phyloP scores from a whole-genome alignment of 768 basidiomycete species.

The Hygrophoropsis aurantiaca region DNA sequence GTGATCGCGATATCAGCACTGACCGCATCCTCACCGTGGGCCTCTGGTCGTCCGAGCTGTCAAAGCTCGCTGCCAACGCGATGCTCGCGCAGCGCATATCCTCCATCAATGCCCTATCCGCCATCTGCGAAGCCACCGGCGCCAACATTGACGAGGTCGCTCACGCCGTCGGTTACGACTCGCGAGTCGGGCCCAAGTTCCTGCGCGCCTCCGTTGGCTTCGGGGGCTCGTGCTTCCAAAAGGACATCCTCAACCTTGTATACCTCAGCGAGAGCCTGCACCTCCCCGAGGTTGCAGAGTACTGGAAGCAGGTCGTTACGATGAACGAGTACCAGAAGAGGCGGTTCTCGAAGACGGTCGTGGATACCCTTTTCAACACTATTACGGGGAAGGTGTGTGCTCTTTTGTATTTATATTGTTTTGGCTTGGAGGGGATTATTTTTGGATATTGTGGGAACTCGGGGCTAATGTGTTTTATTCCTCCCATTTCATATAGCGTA shows the following conservation, averaged over 20 bases:
- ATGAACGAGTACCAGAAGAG: conserved; percentile 99
- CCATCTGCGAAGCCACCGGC: conserved; percentile 98
- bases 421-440: neutral
- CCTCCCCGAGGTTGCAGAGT: conserved; percentile 94
- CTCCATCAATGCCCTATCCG: conserved; percentile 95
- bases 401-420: neutral
- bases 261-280: conserved; percentile 95
- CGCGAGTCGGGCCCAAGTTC: conserved; percentile 93
- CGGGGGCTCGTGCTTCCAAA: conserved; percentile 99
- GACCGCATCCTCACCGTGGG: conserved; percentile 90
- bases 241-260: conserved; percentile 98
- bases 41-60: conserved; percentile 97
- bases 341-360: conserved; percentile 93
- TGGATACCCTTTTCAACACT: conserved; percentile 97
- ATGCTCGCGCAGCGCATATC: conserved; percentile 99
- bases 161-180: conserved; percentile 89
- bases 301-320: conserved; percentile 96
- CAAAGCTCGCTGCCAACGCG: conserved; percentile 98
- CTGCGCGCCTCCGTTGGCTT: conserved; percentile 95
- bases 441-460: neutral
- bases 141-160: conserved; percentile 99
- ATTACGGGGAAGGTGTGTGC: conserved; percentile 86
- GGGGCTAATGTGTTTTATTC: conserved; percentile 6
- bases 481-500: conserved; percentile 50
- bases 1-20: conserved; percentile 36